These are phyloP conservation scores for Fraxinus ornus DNA, from an alignment of 305 asterid genomes.

Conservation along the genomic window DNA sequence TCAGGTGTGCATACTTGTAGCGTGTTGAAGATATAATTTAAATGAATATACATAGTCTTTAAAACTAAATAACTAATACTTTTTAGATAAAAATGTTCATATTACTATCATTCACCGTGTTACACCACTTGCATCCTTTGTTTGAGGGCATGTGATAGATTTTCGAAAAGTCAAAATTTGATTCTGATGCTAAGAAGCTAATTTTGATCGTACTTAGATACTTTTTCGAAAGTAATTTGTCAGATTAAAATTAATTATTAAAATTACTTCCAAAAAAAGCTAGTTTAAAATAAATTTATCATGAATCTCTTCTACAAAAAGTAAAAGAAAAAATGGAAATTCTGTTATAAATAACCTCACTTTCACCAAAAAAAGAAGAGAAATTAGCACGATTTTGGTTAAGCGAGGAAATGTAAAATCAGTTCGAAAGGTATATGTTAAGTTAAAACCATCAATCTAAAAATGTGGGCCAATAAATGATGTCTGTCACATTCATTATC, in stretches of 20 bases:
- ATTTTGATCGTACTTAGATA: neutral
- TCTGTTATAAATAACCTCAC: neutral
- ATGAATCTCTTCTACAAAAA: too few relatives aligned
- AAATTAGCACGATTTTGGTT: neutral
- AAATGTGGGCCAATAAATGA: slow-evolving; percentile 45
- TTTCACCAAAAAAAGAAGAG: too few relatives aligned
- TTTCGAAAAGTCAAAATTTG: neutral
- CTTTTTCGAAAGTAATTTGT: neutral
- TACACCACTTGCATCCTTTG: neutral
- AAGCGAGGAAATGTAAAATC: neutral
- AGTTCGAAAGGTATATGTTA: slow-evolving; percentile 21
- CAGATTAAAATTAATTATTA: too few relatives aligned
- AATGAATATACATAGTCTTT: neutral
- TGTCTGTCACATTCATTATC: slow-evolving; percentile 32
- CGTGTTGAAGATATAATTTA: neutral
- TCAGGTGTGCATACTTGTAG: too few relatives aligned
- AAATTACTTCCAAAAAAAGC: too few relatives aligned
- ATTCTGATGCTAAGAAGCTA: too few relatives aligned
- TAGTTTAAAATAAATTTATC: too few relatives aligned
- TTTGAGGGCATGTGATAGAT: neutral
- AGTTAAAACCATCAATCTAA: slow-evolving; percentile 28
- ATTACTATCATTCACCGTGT: too few relatives aligned
- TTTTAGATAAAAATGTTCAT: too few relatives aligned
- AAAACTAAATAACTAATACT: too few relatives aligned
- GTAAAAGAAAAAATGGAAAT: too few relatives aligned